These are phyloP conservation scores for Fusarium sp. DNA, from an alignment of 2,329 filamentous ascomycete species.

Conservation along the genomic window DNA sequence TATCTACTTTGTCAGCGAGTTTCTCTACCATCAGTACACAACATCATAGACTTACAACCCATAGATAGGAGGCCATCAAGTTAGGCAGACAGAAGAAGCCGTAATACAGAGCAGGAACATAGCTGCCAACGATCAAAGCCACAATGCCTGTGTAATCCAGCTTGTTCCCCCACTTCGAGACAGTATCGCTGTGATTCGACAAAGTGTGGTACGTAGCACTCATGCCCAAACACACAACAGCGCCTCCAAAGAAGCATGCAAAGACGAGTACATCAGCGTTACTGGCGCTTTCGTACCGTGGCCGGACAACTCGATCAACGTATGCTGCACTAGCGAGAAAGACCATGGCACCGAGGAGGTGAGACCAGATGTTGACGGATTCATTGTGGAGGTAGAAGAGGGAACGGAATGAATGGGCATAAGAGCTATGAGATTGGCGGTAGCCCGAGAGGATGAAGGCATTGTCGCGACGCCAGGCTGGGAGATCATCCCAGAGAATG, in stretches of 20 bases:
- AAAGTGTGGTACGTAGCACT: slow-evolving; percentile 87
- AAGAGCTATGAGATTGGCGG: slow-evolving; percentile 61
- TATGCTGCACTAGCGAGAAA: slow-evolving; percentile 62
- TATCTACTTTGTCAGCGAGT: slow-evolving; percentile 66
- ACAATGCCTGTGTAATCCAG: slow-evolving; percentile 96
- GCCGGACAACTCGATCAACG: slow-evolving; percentile 66
- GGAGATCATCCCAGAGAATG: slow-evolving; percentile 67
- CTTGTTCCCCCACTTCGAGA: slow-evolving; percentile 88
- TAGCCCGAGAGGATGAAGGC: slow-evolving; percentile 65
- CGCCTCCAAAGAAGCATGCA: slow-evolving; percentile 81
- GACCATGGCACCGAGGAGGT: slow-evolving; percentile 71
- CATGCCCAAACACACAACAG: slow-evolving; percentile 78
- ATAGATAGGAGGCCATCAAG: slow-evolving; percentile 77
- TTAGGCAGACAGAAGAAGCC: slow-evolving; percentile 77
- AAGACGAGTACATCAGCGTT: slow-evolving; percentile 76
- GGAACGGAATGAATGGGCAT: slow-evolving; percentile 56
- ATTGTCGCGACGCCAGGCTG: slow-evolving; percentile 69
- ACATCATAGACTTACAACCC: slow-evolving; percentile 65
- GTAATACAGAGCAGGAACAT: slow-evolving; percentile 88
- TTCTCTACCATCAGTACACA: not conserved
- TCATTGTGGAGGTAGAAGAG: slow-evolving; percentile 69
- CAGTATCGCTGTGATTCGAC: slow-evolving; percentile 81
- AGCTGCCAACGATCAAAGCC: slow-evolving; percentile 88
- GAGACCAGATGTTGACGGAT: slow-evolving; percentile 71
- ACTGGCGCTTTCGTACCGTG: slow-evolving; percentile 73